These are phyloP conservation scores for Neonectria ditissima DNA, from an alignment of 2,329 filamentous ascomycete species.

Conservation along the genomic window DNA sequence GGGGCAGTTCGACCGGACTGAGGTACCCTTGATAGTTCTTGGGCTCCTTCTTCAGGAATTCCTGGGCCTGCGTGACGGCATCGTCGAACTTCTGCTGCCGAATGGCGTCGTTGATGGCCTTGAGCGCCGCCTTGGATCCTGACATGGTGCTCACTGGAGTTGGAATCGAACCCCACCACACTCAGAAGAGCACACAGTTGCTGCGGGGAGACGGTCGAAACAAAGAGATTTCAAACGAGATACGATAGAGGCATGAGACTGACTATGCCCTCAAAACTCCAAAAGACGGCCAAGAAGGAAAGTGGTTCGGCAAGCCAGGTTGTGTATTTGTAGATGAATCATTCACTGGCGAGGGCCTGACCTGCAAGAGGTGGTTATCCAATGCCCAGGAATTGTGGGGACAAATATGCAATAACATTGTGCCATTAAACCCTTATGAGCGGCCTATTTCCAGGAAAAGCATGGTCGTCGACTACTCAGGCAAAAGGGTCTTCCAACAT, in stretches of 20 bases:
- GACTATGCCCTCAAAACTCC: not conserved
- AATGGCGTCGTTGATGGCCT: conserved; percentile 82
- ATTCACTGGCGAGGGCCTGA: not conserved
- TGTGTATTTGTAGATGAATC: conserved; percentile 7
- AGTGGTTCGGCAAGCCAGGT: not conserved
- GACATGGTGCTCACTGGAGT: conserved; percentile 56
- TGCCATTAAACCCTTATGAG: not conserved
- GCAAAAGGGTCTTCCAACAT: too few species aligned
- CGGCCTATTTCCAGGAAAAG: not conserved
- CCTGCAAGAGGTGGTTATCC: not conserved
- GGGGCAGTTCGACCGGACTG: conserved; percentile 22
- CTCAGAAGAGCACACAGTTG: not conserved
- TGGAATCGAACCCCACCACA: conserved; percentile 36
- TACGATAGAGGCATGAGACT: conserved; percentile 1
- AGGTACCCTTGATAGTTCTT: conserved; percentile 83
- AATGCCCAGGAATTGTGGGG: conserved; percentile 6
- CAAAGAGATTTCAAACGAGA: not conserved
- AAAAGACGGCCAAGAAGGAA: not conserved
- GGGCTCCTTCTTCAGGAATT: conserved; percentile 77
- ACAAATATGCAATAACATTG: not conserved
- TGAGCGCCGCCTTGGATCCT: conserved; percentile 78
- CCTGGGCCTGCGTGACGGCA: conserved; percentile 75
- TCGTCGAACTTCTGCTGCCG: conserved; percentile 84
- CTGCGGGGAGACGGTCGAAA: conserved; percentile 7
- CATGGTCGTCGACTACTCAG: not conserved